Conservation (phyloP, 768 basidiomycete genomes). For the Boletus reticuloceps region DNA sequence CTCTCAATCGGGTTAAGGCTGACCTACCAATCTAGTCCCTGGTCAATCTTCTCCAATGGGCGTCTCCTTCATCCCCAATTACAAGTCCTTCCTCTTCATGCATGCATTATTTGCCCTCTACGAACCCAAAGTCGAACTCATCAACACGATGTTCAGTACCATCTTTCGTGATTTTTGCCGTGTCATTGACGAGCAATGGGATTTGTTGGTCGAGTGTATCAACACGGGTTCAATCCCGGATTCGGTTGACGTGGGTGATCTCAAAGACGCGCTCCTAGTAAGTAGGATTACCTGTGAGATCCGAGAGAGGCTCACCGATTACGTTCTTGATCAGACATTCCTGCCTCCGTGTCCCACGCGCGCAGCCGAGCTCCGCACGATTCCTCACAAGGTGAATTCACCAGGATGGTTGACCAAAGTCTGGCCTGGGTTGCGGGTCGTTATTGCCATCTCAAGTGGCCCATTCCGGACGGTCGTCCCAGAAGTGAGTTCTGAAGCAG, state of each 20-base stretch:
- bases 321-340: constrained; percentile 7
- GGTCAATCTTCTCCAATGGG: constrained; percentile 14
- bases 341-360: constrained; percentile 16
- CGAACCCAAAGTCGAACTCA: constrained; percentile 18
- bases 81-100: constrained; percentile 21
- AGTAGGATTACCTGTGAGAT: not conserved
- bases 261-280: constrained; percentile 13
- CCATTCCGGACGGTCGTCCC: constrained; percentile 22
- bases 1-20: not conserved
- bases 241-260: constrained; percentile 7
- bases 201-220: constrained; percentile 18
- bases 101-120: constrained; percentile 23
- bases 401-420: constrained; percentile 21
- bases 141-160: constrained; percentile 22
- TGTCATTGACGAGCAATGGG: constrained; percentile 20
- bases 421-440: constrained; percentile 16
- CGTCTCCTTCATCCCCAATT: constrained; percentile 17
- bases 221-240: constrained; percentile 14
- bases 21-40: constrained; percentile 7
- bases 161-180: constrained; percentile 22
- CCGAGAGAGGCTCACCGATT: not conserved
- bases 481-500: constrained; percentile 5
- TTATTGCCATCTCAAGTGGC: constrained; percentile 22
- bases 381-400: constrained; percentile 1
- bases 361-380: constrained; percentile 13